Conservation (phyloP, 352 stramenopile species). For the Blastocystis sp. region DNA sequence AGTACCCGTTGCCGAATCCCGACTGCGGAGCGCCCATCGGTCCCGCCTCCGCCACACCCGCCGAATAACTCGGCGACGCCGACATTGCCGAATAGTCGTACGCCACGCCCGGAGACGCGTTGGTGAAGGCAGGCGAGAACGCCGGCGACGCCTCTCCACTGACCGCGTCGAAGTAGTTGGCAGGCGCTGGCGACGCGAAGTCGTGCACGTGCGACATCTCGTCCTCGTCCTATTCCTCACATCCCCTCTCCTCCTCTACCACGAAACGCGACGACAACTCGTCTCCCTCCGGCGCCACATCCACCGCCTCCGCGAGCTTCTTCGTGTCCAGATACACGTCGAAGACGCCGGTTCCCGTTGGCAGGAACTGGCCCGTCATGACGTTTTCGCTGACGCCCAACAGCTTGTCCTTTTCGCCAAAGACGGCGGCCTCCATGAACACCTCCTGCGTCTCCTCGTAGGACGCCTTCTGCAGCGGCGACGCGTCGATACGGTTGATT, state of each 20-base stretch:
- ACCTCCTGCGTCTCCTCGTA: slow-evolving; percentile 99
- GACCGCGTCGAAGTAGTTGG: slow-evolving; percentile 65
- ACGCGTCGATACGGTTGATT: slow-evolving; percentile 95
- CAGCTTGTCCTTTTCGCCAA: slow-evolving; percentile 87
- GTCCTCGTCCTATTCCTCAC: slow-evolving; percentile 64
- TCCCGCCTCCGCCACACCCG: slow-evolving; percentile 64
- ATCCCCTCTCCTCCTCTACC: slow-evolving; percentile 65
- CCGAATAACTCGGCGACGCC: slow-evolving; percentile 64
- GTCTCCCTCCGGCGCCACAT: slow-evolving; percentile 78
- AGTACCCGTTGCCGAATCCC: no score
- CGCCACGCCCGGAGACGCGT: slow-evolving; percentile 57
- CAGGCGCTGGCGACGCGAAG: slow-evolving; percentile 77
- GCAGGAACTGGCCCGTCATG: slow-evolving; percentile 89
- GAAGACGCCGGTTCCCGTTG: slow-evolving; percentile 88
- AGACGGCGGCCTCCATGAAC: slow-evolving; percentile 93
- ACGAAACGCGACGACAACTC: slow-evolving; percentile 63
- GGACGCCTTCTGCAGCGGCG: slow-evolving; percentile 87
- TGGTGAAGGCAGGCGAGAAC: slow-evolving; percentile 65
- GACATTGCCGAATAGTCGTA: slow-evolving; percentile 66
- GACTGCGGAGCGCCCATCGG: slow-evolving; percentile 65
- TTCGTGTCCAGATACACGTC: slow-evolving; percentile 92
- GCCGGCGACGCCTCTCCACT: not conserved
- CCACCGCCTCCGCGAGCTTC: slow-evolving; percentile 89
- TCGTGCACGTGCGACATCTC: slow-evolving; percentile 61
- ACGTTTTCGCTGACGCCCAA: slow-evolving; percentile 96